These are phyloP conservation scores for Protomyces inundatus DNA, from an alignment of 1,139 yeast species.

Conservation along the genomic window DNA sequence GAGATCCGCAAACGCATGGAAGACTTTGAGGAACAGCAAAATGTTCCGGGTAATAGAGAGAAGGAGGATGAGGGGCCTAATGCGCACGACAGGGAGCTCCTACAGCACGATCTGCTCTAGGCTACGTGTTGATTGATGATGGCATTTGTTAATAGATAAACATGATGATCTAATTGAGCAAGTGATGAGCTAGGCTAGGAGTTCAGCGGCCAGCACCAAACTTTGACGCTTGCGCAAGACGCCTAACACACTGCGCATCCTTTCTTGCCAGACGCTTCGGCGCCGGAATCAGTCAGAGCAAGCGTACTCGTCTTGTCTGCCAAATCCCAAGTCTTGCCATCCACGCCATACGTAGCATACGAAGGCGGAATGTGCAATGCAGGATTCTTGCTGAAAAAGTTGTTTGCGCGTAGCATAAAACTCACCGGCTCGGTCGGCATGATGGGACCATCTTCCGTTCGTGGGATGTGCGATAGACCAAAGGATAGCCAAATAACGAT, in stretches of 20 bases:
- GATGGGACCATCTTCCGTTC: slow-evolving; percentile 84
- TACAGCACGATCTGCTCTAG: not conserved
- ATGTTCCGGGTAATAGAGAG: not conserved
- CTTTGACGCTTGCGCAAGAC: no score
- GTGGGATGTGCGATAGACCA: slow-evolving; percentile 80
- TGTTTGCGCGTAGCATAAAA: slow-evolving; percentile 69
- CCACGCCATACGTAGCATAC: slow-evolving; percentile 10
- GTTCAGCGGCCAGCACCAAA: no score
- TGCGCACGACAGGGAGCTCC: not conserved
- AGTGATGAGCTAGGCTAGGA: no score
- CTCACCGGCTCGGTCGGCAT: slow-evolving; percentile 83
- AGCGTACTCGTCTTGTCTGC: not conserved
- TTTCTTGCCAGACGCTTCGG: not conserved
- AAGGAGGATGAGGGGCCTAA: slow-evolving; percentile 10
- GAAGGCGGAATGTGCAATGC: slow-evolving; percentile 64
- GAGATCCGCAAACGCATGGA: slow-evolving; percentile 23
- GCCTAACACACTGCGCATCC: not conserved
- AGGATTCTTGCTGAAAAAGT: slow-evolving; percentile 71
- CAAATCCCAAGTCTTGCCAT: slow-evolving; percentile 11
- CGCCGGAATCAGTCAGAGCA: not conserved
- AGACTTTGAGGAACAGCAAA: slow-evolving; percentile 12
- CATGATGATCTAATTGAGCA: no score
- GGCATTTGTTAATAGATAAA: no score
- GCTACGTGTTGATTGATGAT: not conserved
- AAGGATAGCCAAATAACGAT: slow-evolving; percentile 71